Evolutionary conservation across 164 flowering plant genomes (phyloP).

Genomic region (Santalum album): DNA sequence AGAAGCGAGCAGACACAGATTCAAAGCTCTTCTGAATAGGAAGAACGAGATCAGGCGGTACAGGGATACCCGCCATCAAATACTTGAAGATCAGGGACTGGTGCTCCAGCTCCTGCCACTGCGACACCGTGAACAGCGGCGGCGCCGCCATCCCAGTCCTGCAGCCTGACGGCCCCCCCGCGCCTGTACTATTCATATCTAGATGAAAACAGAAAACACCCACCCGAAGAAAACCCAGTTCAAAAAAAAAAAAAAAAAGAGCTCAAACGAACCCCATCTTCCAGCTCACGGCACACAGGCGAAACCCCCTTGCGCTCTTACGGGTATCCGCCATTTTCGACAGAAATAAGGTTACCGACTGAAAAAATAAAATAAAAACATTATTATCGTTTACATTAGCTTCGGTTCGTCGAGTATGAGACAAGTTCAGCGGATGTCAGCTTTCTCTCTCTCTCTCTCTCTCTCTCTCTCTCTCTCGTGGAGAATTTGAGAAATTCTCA

Average conservation of each 20-base stretch:
- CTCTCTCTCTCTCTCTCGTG: too few relatives aligned
- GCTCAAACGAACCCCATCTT: slow-evolving; percentile 6
- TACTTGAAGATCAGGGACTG: slow-evolving; percentile 43
- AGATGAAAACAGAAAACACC: neutral
- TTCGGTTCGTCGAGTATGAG: neutral
- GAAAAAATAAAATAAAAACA: too few relatives aligned
- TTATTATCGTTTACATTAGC: too few relatives aligned
- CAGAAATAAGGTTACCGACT: too few relatives aligned
- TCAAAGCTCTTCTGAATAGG: slow-evolving; percentile 42
- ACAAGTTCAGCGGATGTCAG: neutral
- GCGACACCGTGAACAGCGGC: slow-evolving; percentile 36
- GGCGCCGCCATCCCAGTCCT: neutral
- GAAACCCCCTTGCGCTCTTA: slow-evolving; percentile 8
- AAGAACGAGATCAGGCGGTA: slow-evolving; percentile 43
- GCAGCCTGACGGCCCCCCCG: slow-evolving; percentile 2
- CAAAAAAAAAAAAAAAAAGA: slow-evolving; percentile 6
- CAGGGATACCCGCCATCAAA: slow-evolving; percentile 37
- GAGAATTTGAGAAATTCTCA: too few relatives aligned
- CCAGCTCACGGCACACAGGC: slow-evolving; percentile 2
- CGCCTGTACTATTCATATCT: slow-evolving; percentile 9
- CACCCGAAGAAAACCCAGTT: neutral
- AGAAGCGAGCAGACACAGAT: slow-evolving; percentile 34
- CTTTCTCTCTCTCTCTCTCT: too few relatives aligned
- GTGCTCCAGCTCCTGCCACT: slow-evolving; percentile 45
- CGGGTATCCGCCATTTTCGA: neutral